Conservation (phyloP, 1,139 yeast genomes). For the Diutina pseudorugosa region DNA sequence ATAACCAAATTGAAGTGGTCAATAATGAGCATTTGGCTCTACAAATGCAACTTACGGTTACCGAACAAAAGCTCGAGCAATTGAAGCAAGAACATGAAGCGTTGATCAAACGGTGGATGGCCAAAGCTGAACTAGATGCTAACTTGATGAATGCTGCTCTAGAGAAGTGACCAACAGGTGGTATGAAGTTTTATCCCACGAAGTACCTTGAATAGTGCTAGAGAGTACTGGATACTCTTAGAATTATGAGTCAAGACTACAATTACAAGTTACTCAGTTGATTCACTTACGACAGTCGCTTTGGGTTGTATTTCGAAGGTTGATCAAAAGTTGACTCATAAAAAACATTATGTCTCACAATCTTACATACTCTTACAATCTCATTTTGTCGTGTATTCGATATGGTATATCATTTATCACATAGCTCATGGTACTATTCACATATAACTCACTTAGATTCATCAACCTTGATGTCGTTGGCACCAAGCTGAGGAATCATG, state of each 20-base stretch:
- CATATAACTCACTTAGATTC: constrained; percentile 54
- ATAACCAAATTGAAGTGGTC: neutral
- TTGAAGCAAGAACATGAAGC: neutral
- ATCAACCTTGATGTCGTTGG: constrained; percentile 24
- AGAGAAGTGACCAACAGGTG: neutral
- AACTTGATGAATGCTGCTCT: neutral
- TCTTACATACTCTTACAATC: no score
- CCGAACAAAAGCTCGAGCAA: neutral
- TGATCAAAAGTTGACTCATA: no score
- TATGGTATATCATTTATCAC: constrained; percentile 46
- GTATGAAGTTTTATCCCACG: no score
- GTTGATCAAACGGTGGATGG: constrained; percentile 2
- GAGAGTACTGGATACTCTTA: no score
- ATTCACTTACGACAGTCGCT: no score
- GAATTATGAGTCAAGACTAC: no score
- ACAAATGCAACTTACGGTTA: neutral
- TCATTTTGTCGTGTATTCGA: no score
- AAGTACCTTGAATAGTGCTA: no score
- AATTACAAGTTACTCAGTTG: no score
- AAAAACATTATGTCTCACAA: no score
- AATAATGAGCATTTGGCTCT: neutral
- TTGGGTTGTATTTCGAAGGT: no score
- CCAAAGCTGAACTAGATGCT: neutral
- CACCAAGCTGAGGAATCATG: constrained; percentile 22
- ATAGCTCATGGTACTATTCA: constrained; percentile 77